phyloP scores from a whole-genome alignment of 371 early-diverging fungal species.

The Sporodiniella umbellata region DNA sequence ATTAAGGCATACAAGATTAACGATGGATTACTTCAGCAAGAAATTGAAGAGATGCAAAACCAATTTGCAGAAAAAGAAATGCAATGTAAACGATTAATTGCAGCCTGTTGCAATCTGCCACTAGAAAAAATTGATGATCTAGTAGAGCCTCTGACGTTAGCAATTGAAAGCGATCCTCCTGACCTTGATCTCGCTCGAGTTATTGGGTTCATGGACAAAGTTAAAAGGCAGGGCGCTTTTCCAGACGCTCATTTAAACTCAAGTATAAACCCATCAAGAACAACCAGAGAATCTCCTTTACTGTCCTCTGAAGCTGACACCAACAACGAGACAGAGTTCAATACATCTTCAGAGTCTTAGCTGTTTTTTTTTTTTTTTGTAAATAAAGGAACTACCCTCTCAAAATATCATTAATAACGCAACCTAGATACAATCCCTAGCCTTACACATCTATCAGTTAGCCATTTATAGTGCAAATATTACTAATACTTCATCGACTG shows the following conservation, averaged over 20 bases:
- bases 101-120: slow-evolving; percentile 68
- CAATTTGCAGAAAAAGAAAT: slow-evolving; percentile 54
- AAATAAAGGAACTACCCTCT: not conserved
- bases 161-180: slow-evolving; percentile 73
- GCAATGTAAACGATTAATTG: slow-evolving; percentile 72
- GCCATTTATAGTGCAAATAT: too few species aligned
- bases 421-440: too few species aligned
- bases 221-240: slow-evolving; percentile 43
- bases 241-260: slow-evolving; percentile 8
- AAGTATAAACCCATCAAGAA: not conserved
- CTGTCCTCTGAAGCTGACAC: not conserved
- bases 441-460: too few species aligned
- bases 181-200: slow-evolving; percentile 59
- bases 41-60: slow-evolving; percentile 32
- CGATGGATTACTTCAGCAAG: slow-evolving; percentile 35
- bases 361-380: not conserved
- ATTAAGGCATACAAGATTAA: slow-evolving; percentile 47
- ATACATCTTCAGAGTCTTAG: not conserved
- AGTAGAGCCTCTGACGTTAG: slow-evolving; percentile 62
- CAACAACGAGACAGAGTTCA: not conserved
- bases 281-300: not conserved
- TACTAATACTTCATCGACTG: too few species aligned
- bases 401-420: too few species aligned
- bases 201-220: slow-evolving; percentile 57
- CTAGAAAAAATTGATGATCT: slow-evolving; percentile 67